Evolutionary conservation across 2,329 filamentous ascomycete genomes (phyloP).

Genomic region (Sporothrix dimorphospora): DNA sequence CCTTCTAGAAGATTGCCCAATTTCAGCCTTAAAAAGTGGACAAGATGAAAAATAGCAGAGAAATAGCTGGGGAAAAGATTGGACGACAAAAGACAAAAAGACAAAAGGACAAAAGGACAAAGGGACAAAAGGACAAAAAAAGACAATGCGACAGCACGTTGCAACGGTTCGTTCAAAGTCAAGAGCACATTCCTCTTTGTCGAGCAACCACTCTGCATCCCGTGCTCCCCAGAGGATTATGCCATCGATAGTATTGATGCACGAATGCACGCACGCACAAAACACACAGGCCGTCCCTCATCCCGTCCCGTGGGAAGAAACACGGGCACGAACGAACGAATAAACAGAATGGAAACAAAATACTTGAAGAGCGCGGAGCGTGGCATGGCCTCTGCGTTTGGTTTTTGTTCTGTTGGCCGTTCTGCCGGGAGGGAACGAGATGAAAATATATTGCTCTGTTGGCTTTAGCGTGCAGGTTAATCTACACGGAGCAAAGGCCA

Average conservation of each 20-base stretch:
- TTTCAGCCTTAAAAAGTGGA: constrained; percentile 23
- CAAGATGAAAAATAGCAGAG: not conserved
- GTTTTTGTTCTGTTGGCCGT: constrained; percentile 4
- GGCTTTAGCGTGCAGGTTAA: not conserved
- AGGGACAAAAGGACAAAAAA: not conserved
- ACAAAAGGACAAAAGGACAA: not conserved
- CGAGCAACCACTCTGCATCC: not conserved
- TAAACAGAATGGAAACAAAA: no score
- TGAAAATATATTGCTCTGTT: not conserved
- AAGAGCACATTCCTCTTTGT: not conserved
- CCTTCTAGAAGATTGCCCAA: constrained; percentile 15
- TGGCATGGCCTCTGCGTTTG: constrained; percentile 13
- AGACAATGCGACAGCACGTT: constrained; percentile 8
- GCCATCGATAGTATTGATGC: not conserved
- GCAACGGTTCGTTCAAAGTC: not conserved
- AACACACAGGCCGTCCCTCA: constrained; percentile 8
- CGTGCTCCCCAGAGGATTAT: constrained; percentile 2
- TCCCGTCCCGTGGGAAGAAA: constrained; percentile 13
- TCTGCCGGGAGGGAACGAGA: not conserved
- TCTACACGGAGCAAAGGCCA: constrained; percentile 7
- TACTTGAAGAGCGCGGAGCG: not conserved
- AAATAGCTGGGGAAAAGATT: no score
- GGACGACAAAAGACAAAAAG: no score
- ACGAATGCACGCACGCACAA: not conserved
- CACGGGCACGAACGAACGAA: not conserved